Percentiles rank a stretch among this genome's conserved stretches.
phyloP scores from a whole-genome alignment of 2,329 filamentous ascomycete species.

The Clathrospora elynae region DNA sequence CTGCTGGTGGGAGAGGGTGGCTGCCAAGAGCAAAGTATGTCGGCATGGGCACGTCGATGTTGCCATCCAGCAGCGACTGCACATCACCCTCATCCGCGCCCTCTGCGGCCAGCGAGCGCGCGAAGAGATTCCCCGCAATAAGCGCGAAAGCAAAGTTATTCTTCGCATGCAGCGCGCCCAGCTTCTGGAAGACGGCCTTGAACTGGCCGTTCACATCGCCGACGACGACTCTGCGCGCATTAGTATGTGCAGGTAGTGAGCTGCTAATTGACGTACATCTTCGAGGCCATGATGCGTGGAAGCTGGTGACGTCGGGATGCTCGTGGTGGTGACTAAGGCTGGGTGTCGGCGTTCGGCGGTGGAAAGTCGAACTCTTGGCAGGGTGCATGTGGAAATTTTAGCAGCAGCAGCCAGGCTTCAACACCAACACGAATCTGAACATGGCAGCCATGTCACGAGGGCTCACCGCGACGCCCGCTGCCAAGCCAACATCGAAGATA shows the following conservation, averaged over 20 bases:
- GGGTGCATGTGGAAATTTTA: slow-evolving; percentile 36
- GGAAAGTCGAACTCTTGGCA: slow-evolving; percentile 28
- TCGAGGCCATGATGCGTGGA: slow-evolving; percentile 57
- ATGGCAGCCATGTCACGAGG: slow-evolving; percentile 55
- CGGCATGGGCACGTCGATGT: slow-evolving; percentile 74
- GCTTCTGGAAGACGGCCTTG: slow-evolving; percentile 75
- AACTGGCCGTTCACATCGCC: slow-evolving; percentile 83
- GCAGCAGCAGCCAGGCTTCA: slow-evolving; percentile 27
- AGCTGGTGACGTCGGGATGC: slow-evolving; percentile 6
- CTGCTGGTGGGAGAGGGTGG: slow-evolving; percentile 69
- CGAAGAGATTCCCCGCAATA: slow-evolving; percentile 82
- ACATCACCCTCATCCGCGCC: slow-evolving; percentile 64
- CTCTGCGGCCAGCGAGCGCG: slow-evolving; percentile 51
- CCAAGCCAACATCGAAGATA: slow-evolving; percentile 24
- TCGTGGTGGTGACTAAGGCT: slow-evolving; percentile 22
- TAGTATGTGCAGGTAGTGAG: slow-evolving; percentile 4
- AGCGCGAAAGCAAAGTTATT: slow-evolving; percentile 88
- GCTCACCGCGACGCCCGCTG: slow-evolving; percentile 21
- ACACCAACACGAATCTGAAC: slow-evolving; percentile 15
- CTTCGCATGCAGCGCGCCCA: slow-evolving; percentile 80
- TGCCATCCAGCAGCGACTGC: slow-evolving; percentile 70
- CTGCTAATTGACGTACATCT: slow-evolving; percentile 53
- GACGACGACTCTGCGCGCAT: slow-evolving; percentile 70
- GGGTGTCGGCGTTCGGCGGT: slow-evolving; percentile 18
- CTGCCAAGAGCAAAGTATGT: slow-evolving; percentile 89